A percentile compares a stretch with the other conserved stretches of the same genome.
These are phyloP conservation scores for Euphorbia schlechtendalii DNA, from an alignment of 441 rosid species.

Conservation along the genomic window DNA sequence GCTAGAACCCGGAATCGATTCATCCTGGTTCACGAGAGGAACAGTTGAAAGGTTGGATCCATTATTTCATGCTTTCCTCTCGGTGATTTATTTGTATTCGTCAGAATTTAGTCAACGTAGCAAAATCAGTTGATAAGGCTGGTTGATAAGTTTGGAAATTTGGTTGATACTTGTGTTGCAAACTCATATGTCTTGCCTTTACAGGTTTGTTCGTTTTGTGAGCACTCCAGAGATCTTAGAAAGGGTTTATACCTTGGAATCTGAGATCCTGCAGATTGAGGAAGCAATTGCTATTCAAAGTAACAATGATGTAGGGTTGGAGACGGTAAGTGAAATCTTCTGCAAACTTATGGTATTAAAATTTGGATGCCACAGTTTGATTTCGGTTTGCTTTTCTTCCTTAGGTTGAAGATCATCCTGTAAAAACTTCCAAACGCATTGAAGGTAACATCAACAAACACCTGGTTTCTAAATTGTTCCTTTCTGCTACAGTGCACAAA, in stretches of 20 bases:
- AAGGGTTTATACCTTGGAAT: conserved; percentile 71
- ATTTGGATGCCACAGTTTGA: conserved; percentile 11
- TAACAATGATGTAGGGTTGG: conserved; percentile 47
- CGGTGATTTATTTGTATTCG: neutral
- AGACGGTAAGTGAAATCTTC: conserved; percentile 39
- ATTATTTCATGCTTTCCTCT: conserved; percentile 7
- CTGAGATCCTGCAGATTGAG: conserved; percentile 88
- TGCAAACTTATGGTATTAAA: conserved; percentile 12
- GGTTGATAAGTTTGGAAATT: conserved; percentile 4
- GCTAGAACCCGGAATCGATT: conserved; percentile 44
- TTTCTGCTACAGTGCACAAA: too few relatives aligned
- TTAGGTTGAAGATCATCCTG: conserved; percentile 51
- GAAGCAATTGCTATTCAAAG: conserved; percentile 84
- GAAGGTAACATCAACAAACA: conserved; percentile 51
- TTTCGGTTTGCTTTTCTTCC: conserved; percentile 17
- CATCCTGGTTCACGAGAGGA: conserved; percentile 83
- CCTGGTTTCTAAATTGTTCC: too few relatives aligned
- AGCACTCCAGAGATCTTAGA: conserved; percentile 91
- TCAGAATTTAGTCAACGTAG: neutral
- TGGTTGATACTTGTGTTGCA: conserved; percentile 1
- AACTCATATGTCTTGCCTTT: conserved; percentile 19
- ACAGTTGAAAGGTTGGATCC: conserved; percentile 62
- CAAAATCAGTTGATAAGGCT: neutral
- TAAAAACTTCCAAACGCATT: conserved; percentile 39
- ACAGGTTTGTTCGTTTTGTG: conserved; percentile 98